Evolutionary conservation across 164 flowering plant genomes (phyloP), one percentile per base, ranked within the genome.

Genomic region (Stephania cephalantha): DNA sequence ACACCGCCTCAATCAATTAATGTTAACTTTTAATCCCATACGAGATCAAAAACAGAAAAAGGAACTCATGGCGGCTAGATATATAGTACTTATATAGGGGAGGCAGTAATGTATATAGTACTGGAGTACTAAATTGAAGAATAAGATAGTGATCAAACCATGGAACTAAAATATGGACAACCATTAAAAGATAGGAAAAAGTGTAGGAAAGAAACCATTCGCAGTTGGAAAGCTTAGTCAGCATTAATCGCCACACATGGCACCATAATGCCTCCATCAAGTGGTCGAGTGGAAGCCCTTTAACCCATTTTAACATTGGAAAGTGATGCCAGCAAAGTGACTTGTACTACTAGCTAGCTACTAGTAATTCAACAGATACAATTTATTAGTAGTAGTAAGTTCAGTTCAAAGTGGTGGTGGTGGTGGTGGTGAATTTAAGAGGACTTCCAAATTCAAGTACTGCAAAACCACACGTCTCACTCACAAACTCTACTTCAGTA

Each of bases 241-340:
- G 64, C 64, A 58, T 58, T 58, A 58, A 58, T 50, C 55, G 55
- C 4, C 55, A 50, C 64, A 58, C 20, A 58, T 58, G 64, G 64
- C 64, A 18, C 64, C 17, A 58, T 58, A 17, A 15, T 58, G 13
- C 64, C 20, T 15, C 20, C 64, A 58, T 58, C 64, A 58, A 58
- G 64, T 58, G 64, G 64, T 58, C 64, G 20, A 58, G 64, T 58
- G 64, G 64, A 58, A 58, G 20, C 64, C 64, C 18, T 58, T 58
- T 58, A 58, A 9, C 3, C 3, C 17, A n/a, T 58, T 55, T 55
- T 58, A 18, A n/a, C 64, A 58, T 58, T 58, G 64, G 64, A 12
- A 15, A 58, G 64, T 58, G n/a, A 15, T 58, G 64, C 17, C 9
- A 58, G 0, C 6, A 58, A 18, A 5, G 6, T 18, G 64, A 58